Evolutionary conservation across 2,329 filamentous ascomycete species (phyloP).

Genomic region (Ascochyta pisi): DNA sequence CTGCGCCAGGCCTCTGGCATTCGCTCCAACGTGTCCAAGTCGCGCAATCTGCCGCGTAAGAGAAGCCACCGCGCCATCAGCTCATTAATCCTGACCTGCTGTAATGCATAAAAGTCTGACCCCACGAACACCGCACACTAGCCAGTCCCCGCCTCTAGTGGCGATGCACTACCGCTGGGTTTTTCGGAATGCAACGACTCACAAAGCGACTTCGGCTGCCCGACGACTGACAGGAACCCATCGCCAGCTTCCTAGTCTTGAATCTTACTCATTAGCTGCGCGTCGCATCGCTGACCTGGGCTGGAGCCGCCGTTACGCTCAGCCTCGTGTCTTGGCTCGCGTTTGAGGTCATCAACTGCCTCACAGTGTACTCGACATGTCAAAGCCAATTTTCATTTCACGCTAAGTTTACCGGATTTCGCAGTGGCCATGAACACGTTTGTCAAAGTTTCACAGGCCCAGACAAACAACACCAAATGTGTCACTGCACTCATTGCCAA

Average conservation of each 20-base stretch:
- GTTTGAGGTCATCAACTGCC: slow-evolving; percentile 3
- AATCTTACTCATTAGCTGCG: slow-evolving; percentile 19
- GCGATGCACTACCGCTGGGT: slow-evolving; percentile 31
- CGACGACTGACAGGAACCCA: slow-evolving; percentile 14
- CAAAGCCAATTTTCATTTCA: neutral
- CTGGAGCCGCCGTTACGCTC: slow-evolving; percentile 9
- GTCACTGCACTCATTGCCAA: slow-evolving; percentile 1
- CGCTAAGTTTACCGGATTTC: too few relatives aligned
- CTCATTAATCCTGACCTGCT: slow-evolving; percentile 14
- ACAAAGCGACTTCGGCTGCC: slow-evolving; percentile 24
- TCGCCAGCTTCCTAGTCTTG: slow-evolving; percentile 2
- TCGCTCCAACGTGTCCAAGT: slow-evolving; percentile 20
- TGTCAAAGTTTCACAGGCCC: neutral
- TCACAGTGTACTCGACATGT: slow-evolving; percentile 2
- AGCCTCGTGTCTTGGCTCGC: slow-evolving; percentile 19
- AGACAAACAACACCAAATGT: slow-evolving; percentile 2
- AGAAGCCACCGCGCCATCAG: slow-evolving; percentile 24
- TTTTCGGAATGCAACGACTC: slow-evolving; percentile 36
- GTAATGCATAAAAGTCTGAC: slow-evolving; percentile 23
- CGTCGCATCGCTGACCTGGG: slow-evolving; percentile 18
- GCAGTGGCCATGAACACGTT: neutral
- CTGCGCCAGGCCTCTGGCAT: slow-evolving; percentile 19
- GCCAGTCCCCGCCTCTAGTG: slow-evolving; percentile 31
- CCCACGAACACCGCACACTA: slow-evolving; percentile 29
- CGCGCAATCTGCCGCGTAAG: slow-evolving; percentile 33